phyloP scores from a whole-genome alignment of 805 yeast species.

The Saccharomyces jurei region DNA sequence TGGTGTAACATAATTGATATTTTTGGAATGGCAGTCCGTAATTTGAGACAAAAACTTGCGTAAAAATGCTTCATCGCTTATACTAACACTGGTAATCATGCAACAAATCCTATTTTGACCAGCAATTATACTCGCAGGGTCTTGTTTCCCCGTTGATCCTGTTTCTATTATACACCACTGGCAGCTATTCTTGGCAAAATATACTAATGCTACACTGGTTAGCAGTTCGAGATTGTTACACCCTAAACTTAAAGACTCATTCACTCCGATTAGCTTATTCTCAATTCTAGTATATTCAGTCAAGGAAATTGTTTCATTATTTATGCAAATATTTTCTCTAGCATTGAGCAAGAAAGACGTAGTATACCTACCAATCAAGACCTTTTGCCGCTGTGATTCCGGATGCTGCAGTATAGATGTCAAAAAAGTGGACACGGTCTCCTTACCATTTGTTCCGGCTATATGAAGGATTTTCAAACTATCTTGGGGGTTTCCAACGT shows the following conservation, averaged over 20 bases:
- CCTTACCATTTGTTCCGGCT: conserved; percentile 95
- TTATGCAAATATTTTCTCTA: conserved; percentile 64
- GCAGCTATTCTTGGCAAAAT: conserved; percentile 52
- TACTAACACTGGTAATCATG: conserved; percentile 72
- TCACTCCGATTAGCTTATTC: conserved; percentile 32
- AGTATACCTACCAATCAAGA: conserved; percentile 62
- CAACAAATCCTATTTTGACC: conserved; percentile 43
- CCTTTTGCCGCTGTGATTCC: conserved; percentile 22
- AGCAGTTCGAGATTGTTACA: conserved; percentile 83
- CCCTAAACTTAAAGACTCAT: conserved; percentile 36
- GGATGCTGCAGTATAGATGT: conserved; percentile 49
- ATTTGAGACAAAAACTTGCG: conserved; percentile 61
- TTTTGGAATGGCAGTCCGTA: conserved; percentile 81
- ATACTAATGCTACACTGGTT: conserved; percentile 74
- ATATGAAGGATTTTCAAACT: conserved; percentile 63
- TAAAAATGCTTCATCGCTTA: conserved; percentile 71
- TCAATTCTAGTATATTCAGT: conserved; percentile 39
- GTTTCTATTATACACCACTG: conserved; percentile 78
- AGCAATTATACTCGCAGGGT: conserved; percentile 70
- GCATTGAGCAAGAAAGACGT: conserved; percentile 72
- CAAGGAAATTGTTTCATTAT: conserved; percentile 45
- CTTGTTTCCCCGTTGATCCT: conserved; percentile 81
- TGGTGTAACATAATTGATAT: conserved; percentile 44
- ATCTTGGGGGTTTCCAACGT: conserved; percentile 62
- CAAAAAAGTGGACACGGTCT: conserved; percentile 77